Conservation (phyloP, 2,329 filamentous ascomycete genomes). For the Teratosphaeria gauchensis region DNA sequence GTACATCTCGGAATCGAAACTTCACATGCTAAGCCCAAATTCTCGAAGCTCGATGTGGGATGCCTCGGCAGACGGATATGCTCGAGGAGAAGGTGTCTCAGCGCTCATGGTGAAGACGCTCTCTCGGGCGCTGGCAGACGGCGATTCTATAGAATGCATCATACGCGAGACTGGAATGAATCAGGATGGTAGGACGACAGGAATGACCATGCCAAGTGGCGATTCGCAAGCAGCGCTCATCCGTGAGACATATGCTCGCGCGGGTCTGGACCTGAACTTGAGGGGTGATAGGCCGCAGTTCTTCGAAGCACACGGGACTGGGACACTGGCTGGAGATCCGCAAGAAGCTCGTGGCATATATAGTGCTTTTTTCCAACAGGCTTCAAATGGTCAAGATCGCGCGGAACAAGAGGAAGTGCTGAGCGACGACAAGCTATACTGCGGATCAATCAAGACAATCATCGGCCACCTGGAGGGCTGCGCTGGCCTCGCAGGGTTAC, state of each 20-base stretch:
- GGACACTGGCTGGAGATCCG: constrained; percentile 9
- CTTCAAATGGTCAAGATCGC: background rate
- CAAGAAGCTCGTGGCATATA: background rate
- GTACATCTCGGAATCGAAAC: background rate
- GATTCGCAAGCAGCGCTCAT: constrained; percentile 1
- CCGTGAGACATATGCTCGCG: background rate
- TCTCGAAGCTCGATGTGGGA: background rate
- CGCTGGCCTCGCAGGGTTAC: constrained; percentile 6
- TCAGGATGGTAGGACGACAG: background rate
- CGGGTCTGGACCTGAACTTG: background rate
- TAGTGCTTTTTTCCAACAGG: constrained; percentile 4
- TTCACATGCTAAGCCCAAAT: background rate
- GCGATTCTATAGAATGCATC: background rate
- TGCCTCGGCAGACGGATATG: background rate
- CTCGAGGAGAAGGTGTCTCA: background rate
- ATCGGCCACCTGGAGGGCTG: constrained; percentile 7
- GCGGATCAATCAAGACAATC: constrained; percentile 8
- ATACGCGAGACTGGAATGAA: background rate
- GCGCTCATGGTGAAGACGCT: background rate
- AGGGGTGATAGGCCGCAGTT: constrained; percentile 1
- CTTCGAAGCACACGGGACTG: constrained; percentile 16
- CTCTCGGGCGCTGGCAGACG: background rate
- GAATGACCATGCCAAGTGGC: background rate
- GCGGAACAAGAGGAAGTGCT: background rate
- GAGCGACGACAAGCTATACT: background rate